These are phyloP conservation scores for Bruguiera hainesii DNA, from an alignment of 441 rosid genomes.

Conservation along the genomic window DNA sequence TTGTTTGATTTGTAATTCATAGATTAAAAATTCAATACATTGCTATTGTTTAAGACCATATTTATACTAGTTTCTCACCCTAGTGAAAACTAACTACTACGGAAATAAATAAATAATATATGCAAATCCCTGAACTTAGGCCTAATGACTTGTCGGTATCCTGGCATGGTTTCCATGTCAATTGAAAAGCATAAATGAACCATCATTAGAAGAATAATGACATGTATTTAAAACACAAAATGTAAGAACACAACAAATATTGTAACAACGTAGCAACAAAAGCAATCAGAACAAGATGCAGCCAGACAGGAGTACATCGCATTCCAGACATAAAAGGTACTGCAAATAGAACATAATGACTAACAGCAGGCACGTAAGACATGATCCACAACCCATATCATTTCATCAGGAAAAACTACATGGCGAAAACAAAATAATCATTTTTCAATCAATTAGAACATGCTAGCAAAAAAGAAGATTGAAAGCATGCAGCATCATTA, in stretches of 20 bases:
- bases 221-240: not conserved
- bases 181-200: too few species aligned
- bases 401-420: constrained; percentile 1
- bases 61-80: too few species aligned
- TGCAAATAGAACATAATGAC: not conserved
- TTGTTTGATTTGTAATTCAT: too few species aligned
- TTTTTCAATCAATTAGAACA: too few species aligned
- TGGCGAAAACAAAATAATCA: not conserved
- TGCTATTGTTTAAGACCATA: too few species aligned
- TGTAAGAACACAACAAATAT: not conserved
- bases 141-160: too few species aligned
- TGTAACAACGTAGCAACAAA: not conserved
- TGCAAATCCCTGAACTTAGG: too few species aligned
- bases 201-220: not conserved
- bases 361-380: not conserved
- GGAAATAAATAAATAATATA: too few species aligned
- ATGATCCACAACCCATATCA: not conserved
- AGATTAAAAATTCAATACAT: too few species aligned
- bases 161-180: too few species aligned
- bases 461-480: too few species aligned
- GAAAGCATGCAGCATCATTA: not conserved
- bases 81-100: too few species aligned
- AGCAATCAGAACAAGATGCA: not conserved
- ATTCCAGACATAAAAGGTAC: constrained; percentile 3
- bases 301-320: not conserved